Evolutionary conservation across 768 basidiomycete species (phyloP).

Genomic region (Daedaleopsis sinensis): DNA sequence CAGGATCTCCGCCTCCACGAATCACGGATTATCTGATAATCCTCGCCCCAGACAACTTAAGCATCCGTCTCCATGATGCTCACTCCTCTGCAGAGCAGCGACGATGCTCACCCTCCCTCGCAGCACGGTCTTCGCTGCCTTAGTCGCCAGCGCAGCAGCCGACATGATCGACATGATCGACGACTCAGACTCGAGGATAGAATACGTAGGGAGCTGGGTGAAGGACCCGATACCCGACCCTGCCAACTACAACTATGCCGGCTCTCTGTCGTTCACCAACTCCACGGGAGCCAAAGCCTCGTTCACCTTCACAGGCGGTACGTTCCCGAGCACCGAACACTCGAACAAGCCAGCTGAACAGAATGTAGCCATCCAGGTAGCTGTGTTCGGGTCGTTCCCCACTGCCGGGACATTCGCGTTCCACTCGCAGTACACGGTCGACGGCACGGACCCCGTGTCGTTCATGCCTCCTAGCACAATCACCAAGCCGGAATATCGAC

Average conservation of each 20-base stretch:
- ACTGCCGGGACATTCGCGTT: neutral
- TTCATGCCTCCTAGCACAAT: constrained; percentile 3
- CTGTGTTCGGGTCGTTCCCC: neutral
- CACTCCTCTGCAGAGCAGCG: neutral
- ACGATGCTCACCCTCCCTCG: neutral
- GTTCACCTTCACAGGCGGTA: neutral
- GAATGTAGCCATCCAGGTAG: neutral
- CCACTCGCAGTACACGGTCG: constrained; percentile 2
- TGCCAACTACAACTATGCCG: neutral
- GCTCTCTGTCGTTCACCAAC: neutral
- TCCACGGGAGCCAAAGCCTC: neutral
- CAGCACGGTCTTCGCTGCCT: neutral
- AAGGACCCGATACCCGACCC: neutral
- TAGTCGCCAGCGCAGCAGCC: neutral
- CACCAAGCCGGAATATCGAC: neutral
- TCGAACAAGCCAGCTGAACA: neutral
- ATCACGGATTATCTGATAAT: neutral
- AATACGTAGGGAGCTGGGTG: neutral
- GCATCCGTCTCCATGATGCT: neutral
- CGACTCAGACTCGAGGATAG: neutral
- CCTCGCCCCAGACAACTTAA: neutral
- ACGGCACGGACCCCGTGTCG: neutral
- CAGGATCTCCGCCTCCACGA: neutral
- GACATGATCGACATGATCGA: neutral
- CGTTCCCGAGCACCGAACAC: neutral